A percentile compares a stretch with the other conserved stretches of the same genome.
phyloP scores from a whole-genome alignment of 176 grass and related monocot genomes.

The Neostapfia colusana region DNA sequence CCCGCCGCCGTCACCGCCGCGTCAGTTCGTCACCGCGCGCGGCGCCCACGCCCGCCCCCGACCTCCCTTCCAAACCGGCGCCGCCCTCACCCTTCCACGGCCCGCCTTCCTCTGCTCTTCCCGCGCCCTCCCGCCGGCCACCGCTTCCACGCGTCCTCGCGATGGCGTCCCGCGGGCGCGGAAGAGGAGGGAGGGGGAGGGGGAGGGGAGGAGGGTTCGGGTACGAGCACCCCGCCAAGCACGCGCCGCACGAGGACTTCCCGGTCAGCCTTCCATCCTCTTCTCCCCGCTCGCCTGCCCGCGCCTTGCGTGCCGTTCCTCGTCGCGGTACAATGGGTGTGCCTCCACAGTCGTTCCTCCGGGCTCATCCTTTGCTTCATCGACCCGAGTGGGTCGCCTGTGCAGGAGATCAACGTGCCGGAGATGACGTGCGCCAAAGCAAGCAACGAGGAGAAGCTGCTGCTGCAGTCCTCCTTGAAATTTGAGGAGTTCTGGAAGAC shows the following conservation, averaged over 20 bases:
- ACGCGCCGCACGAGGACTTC: constrained; percentile 42
- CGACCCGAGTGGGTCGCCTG: background rate
- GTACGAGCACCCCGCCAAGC: constrained; percentile 27
- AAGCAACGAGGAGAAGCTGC: constrained; percentile 30
- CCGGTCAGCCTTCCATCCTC: constrained; percentile 26
- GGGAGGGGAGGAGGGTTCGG: constrained; percentile 27
- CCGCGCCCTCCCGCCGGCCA: background rate
- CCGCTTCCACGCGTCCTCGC: background rate
- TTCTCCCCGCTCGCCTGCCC: background rate
- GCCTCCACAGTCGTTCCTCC: background rate
- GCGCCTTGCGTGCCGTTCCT: background rate
- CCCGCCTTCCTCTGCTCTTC: background rate
- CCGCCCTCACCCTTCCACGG: background rate
- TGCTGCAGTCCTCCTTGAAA: constrained; percentile 22
- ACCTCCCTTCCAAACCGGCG: background rate
- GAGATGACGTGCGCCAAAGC: constrained; percentile 31
- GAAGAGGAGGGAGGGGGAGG: constrained; percentile 35
- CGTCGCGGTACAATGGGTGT: background rate
- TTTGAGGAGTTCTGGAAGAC: constrained; percentile 56
- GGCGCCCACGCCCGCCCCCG: background rate
- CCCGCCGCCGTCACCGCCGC: background rate
- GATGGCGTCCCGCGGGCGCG: constrained; percentile 47
- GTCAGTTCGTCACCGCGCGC: background rate
- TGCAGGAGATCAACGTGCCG: constrained; percentile 44
- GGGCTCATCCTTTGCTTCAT: background rate